A percentile compares a stretch with the other conserved stretches of the same genome.
Evolutionary conservation across 257 asterid genomes (phyloP).

Genomic region (Apocynum venetum): DNA sequence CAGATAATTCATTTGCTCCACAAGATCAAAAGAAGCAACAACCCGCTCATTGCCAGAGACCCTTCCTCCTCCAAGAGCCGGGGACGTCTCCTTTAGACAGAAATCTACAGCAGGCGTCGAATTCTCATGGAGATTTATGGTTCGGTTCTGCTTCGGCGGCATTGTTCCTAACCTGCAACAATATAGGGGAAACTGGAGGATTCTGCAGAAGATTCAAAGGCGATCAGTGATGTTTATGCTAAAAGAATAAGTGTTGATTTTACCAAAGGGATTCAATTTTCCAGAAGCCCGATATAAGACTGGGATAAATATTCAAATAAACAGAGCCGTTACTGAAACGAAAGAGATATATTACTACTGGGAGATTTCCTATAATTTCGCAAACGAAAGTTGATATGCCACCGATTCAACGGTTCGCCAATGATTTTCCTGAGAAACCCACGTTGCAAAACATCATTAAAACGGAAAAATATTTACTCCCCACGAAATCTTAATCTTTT

Average conservation of each 20-base stretch:
- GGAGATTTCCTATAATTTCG: slow-evolving; percentile 10
- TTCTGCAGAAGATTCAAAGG: background rate
- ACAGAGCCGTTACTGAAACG: slow-evolving; percentile 41
- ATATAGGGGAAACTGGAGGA: background rate
- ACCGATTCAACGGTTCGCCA: slow-evolving; percentile 2
- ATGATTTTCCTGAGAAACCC: background rate
- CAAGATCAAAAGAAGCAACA: slow-evolving; percentile 75
- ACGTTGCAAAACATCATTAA: background rate
- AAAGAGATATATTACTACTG: background rate
- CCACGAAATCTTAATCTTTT: background rate
- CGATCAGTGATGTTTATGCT: background rate
- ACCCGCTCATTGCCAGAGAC: slow-evolving; percentile 48
- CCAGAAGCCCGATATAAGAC: background rate
- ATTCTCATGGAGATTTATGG: slow-evolving; percentile 26
- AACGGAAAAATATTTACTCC: background rate
- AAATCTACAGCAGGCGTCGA: slow-evolving; percentile 46
- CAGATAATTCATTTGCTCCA: slow-evolving; percentile 83
- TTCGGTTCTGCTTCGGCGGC: slow-evolving; percentile 30
- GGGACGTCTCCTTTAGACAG: slow-evolving; percentile 67
- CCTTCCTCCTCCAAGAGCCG: slow-evolving; percentile 83
- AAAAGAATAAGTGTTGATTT: background rate
- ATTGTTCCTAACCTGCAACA: slow-evolving; percentile 6
- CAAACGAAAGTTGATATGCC: background rate
- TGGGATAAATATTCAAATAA: slow-evolving; percentile 18
- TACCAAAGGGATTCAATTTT: background rate